A percentile compares a stretch with the other conserved stretches of the same genome.
Evolutionary conservation across 306 rosid species (phyloP).

Genomic region (Cucurbita maxima): DNA sequence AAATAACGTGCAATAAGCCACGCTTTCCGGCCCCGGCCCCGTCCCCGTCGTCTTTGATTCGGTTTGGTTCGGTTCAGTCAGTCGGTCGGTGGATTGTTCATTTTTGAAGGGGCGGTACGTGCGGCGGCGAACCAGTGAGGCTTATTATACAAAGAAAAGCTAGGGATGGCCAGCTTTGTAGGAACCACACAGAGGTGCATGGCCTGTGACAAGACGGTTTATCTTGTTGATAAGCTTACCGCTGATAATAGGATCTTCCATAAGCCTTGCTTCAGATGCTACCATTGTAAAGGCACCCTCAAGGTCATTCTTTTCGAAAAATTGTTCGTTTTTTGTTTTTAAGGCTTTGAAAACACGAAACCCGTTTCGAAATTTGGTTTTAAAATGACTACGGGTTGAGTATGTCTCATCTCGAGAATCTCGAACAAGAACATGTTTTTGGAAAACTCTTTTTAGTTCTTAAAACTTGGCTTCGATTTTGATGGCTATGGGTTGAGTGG

Average conservation of each 20-base stretch:
- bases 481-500: too few relatives aligned
- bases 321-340: too few relatives aligned
- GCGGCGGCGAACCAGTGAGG: neutral
- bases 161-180: constrained; percentile 37
- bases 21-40: neutral
- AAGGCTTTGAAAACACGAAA: too few relatives aligned
- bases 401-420: too few relatives aligned
- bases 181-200: constrained; percentile 71
- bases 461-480: too few relatives aligned
- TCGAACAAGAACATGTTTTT: too few relatives aligned
- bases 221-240: constrained; percentile 50
- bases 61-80: neutral
- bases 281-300: constrained; percentile 68
- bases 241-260: constrained; percentile 53
- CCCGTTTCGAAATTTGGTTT: too few relatives aligned
- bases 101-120: too few relatives aligned
- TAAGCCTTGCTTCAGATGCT: constrained; percentile 82
- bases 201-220: constrained; percentile 54
- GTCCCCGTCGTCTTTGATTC: neutral
- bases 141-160: neutral
- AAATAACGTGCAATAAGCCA: neutral
- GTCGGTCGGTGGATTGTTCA: neutral
- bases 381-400: too few relatives aligned
- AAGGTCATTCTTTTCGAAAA: constrained; percentile 18
- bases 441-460: too few relatives aligned